Conservation (phyloP, 331 rosid genomes). For the Ulmus americana region DNA sequence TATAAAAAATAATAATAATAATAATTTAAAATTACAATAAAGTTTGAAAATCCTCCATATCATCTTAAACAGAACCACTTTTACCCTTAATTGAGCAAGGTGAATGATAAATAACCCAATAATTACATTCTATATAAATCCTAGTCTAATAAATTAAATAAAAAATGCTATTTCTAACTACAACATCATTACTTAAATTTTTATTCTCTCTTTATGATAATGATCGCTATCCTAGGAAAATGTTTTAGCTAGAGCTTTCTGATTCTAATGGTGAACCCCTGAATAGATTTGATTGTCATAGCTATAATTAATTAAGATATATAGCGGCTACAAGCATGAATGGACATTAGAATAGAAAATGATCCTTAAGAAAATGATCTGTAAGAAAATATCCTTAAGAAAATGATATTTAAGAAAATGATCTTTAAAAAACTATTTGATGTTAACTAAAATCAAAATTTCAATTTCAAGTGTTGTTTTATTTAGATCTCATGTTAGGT, state of each 20-base stretch:
- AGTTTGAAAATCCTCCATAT: too few species aligned
- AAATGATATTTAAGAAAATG: not conserved
- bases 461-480: not conserved
- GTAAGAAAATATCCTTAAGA: not conserved
- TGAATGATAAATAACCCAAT: too few species aligned
- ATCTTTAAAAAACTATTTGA: not conserved
- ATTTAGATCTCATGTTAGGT: not conserved
- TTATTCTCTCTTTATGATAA: not conserved
- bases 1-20: too few species aligned
- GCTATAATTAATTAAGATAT: not conserved
- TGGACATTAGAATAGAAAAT: not conserved
- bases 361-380: not conserved
- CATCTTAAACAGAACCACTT: too few species aligned
- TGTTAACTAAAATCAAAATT: not conserved
- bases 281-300: not conserved
- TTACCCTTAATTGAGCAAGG: too few species aligned
- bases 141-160: too few species aligned
- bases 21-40: too few species aligned
- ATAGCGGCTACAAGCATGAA: too few species aligned
- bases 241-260: not conserved
- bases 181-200: not conserved
- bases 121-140: too few species aligned
- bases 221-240: not conserved
- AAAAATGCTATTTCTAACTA: too few species aligned
- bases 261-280: conserved; percentile 1